These are phyloP conservation scores for Jaltomata sinuosa DNA, from an alignment of 257 asterid genomes.

Conservation along the genomic window DNA sequence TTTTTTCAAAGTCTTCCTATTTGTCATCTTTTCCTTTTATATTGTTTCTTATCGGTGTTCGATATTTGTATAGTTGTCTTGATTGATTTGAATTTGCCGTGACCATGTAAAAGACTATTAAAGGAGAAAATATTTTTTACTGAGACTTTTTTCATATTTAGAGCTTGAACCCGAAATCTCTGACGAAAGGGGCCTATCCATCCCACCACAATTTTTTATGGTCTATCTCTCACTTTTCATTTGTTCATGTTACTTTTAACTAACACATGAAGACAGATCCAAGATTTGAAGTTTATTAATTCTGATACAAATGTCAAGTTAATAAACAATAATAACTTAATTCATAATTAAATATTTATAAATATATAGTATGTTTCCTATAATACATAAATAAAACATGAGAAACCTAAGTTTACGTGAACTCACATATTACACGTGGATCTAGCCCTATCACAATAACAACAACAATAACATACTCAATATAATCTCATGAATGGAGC, in stretches of 20 bases:
- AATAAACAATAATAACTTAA: not conserved
- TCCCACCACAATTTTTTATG: not conserved
- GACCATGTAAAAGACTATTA: too few species aligned
- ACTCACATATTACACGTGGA: not conserved
- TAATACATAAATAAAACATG: too few species aligned
- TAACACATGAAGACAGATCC: accelerated
- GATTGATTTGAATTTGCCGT: not conserved
- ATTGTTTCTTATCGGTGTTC: not conserved
- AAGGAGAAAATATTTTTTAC: not conserved
- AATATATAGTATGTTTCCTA: too few species aligned
- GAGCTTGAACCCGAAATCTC: accelerated
- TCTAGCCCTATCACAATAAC: not conserved
- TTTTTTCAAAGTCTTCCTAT: not conserved
- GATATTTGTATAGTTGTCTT: not conserved
- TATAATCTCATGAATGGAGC: not conserved
- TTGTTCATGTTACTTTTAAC: not conserved
- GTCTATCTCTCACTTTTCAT: not conserved
- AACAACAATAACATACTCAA: not conserved
- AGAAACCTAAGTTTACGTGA: not conserved
- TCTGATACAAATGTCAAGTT: not conserved
- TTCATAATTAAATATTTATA: not conserved
- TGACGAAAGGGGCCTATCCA: not conserved
- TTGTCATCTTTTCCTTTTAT: not conserved
- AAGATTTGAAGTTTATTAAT: not conserved
- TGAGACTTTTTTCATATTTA: not conserved